Evolutionary conservation across 306 rosid genomes (phyloP), one percentile per base, ranked within the genome.

Genomic region (Gleditsia sinensis): DNA sequence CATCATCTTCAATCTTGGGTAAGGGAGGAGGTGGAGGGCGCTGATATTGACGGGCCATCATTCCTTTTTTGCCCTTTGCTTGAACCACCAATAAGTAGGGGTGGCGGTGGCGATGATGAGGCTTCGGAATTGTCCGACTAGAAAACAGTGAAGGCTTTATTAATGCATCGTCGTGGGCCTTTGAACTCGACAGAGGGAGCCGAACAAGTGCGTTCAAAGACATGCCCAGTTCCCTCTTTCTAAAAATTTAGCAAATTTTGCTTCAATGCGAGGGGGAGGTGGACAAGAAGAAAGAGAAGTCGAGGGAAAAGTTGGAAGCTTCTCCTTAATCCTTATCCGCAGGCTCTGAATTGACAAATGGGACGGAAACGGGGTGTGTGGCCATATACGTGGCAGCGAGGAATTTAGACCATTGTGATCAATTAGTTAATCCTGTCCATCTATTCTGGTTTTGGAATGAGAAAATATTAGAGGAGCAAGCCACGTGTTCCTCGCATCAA

Each of bases 1-100:
- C 99, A 51, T 94, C 97, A 48, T 94, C 99, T 73, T 94, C 97
- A 46, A 94, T 76, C 85, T 94, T 91, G 49, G 97, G 99, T 61
- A 94, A 40, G 4, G 97, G 84, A 50, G 97, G 96, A 74, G 94
- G 94, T 4, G 88, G 76, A 25, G 88, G 40, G 24, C 85, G 91
- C 77, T 90, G 96, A 65, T 27, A 87, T 59, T 84, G 97, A 40
- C 96, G 92, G 65, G 88, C 7, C 75, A 81, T 83, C 97, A 90
- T 90, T 79, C 97, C 96, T 37, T 67, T 90, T 59, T 88, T 92
- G 28, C 97, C 94, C 78, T 94, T 94, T 0, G 96, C 96, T 80
- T 92, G 71, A 42, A 94, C 79, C n/a, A 94, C 89, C 30, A 91
- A 45, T 6, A 62, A 0, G 9, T 40, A 28, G 32, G 32, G 83